Evolutionary conservation across 805 yeast genomes (phyloP).

Genomic region (Barnettozyma sp.): DNA sequence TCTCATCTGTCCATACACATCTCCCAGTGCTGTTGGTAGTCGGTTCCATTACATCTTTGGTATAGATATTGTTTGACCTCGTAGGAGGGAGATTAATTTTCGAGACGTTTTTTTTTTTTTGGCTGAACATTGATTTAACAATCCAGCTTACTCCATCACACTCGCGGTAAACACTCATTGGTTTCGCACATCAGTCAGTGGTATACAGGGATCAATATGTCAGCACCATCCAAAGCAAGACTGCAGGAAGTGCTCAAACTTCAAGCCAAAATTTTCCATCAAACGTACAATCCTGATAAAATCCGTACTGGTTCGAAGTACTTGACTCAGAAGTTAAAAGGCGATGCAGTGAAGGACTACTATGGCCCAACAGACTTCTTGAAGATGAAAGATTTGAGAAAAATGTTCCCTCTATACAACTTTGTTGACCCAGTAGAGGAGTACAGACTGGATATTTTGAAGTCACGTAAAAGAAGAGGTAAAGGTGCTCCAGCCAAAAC

Average conservation of each 20-base stretch:
- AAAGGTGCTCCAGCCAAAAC: constrained; percentile 83
- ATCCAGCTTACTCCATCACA: no score
- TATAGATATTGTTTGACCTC: no score
- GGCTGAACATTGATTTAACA: no score
- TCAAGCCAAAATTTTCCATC: constrained; percentile 61
- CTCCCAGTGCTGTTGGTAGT: no score
- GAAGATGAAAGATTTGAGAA: constrained; percentile 51
- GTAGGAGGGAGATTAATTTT: no score
- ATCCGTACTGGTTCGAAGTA: constrained; percentile 69
- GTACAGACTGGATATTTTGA: constrained; percentile 43
- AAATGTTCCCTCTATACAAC: constrained; percentile 40
- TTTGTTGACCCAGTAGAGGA: constrained; percentile 64
- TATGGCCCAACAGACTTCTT: constrained; percentile 72
- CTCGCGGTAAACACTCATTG: not conserved
- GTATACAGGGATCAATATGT: constrained; percentile 25
- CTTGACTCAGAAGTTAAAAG: constrained; percentile 59
- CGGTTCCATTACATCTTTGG: no score
- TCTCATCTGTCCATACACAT: no score
- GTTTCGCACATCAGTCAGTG: no score
- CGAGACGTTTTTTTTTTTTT: no score
- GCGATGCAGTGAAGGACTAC: constrained; percentile 62
- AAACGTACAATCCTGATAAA: constrained; percentile 59
- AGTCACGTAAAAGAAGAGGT: constrained; percentile 68
- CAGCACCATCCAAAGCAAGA: constrained; percentile 34
- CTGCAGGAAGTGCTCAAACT: constrained; percentile 50